These are phyloP conservation scores for Gossypium schwendimanii DNA, from an alignment of 441 rosid species.

Conservation along the genomic window DNA sequence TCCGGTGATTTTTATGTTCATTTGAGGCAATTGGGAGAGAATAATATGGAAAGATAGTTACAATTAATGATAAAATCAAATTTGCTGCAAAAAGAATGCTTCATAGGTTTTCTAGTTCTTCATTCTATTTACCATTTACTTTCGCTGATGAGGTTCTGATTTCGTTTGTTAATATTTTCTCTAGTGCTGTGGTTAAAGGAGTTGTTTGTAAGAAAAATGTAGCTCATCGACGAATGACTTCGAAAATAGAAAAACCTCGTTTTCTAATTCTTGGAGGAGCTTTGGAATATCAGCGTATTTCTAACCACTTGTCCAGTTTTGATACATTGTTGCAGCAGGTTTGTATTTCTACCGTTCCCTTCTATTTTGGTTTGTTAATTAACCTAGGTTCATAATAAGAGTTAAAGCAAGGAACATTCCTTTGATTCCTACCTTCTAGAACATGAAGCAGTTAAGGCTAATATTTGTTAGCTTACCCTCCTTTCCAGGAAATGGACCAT, in stretches of 20 bases:
- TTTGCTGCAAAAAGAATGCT: not conserved
- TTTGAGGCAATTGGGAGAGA: not conserved
- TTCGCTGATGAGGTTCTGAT: slow-evolving; percentile 29
- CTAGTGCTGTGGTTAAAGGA: slow-evolving; percentile 62
- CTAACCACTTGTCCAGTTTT: slow-evolving; percentile 71
- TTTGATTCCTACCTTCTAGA: not conserved
- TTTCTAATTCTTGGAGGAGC: slow-evolving; percentile 75
- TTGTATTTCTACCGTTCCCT: slow-evolving; percentile 22
- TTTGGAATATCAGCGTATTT: slow-evolving; percentile 71
- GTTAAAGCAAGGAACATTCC: slow-evolving; percentile 6
- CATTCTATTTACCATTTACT: slow-evolving; percentile 9
- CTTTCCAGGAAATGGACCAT: slow-evolving; percentile 69
- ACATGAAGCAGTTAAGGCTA: not conserved
- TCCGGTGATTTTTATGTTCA: slow-evolving; percentile 1
- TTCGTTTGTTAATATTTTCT: slow-evolving; percentile 4
- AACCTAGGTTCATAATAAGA: slow-evolving; percentile 11
- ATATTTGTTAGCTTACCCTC: slow-evolving; percentile 18
- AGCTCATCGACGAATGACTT: slow-evolving; percentile 76
- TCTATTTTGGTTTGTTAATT: slow-evolving; percentile 17
- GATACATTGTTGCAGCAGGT: slow-evolving; percentile 83
- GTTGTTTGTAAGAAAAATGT: slow-evolving; percentile 82
- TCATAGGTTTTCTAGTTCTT: not conserved
- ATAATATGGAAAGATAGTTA: slow-evolving; percentile 6
- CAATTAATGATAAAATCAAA: slow-evolving; percentile 6
- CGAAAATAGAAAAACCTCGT: slow-evolving; percentile 65